phyloP scores from a whole-genome alignment of 306 rosid genomes.

The Malus domestica region DNA sequence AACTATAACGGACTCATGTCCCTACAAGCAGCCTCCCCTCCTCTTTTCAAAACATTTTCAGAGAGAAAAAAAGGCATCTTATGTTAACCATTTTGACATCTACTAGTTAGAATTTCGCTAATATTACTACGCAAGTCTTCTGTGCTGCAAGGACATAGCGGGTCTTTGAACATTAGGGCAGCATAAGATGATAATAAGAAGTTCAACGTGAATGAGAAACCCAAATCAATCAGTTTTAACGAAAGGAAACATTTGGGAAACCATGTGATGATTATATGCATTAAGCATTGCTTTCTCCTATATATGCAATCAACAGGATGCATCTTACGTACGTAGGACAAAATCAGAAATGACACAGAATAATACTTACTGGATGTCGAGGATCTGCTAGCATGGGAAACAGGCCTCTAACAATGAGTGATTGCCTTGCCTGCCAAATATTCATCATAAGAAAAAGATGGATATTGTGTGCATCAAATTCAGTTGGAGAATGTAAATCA shows the following conservation, averaged over 20 bases:
- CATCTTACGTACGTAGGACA: not conserved
- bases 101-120: not conserved
- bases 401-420: conserved; percentile 77
- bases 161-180: not conserved
- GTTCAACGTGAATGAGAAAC: not conserved
- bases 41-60: not conserved
- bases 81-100: not conserved
- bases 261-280: not conserved
- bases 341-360: not conserved
- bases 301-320: not conserved
- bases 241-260: not conserved
- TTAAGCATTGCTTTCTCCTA: not conserved
- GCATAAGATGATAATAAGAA: not conserved
- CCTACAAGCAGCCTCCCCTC: not conserved
- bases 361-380: conserved; percentile 73
- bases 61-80: not conserved
- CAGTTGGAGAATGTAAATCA: not conserved
- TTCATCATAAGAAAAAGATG: not conserved
- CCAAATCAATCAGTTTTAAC: not conserved
- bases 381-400: conserved; percentile 97
- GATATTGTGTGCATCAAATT: not conserved
- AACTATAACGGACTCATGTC: not conserved
- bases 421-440: conserved; percentile 76
- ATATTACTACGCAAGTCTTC: not conserved
- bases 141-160: no score